Evolutionary conservation across 2,329 filamentous ascomycete species (phyloP).

Genomic region (Lachnellula occidentalis): DNA sequence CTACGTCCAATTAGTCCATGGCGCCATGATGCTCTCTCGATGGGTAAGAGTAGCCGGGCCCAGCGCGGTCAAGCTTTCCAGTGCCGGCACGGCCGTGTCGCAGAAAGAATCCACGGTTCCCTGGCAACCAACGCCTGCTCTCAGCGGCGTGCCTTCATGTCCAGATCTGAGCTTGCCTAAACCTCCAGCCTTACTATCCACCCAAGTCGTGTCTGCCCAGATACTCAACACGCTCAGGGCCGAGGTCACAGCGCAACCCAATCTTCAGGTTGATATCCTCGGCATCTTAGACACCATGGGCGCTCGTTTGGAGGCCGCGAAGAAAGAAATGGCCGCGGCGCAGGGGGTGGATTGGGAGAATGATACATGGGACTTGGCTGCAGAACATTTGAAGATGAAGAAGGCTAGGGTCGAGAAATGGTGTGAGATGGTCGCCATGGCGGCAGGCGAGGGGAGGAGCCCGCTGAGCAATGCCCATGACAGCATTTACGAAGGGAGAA

Average conservation of each 20-base stretch:
- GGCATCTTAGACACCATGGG: constrained; percentile 39
- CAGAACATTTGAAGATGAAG: constrained; percentile 43
- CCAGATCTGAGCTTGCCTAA: background rate
- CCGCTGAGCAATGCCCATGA: constrained; percentile 2
- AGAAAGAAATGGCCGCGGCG: constrained; percentile 31
- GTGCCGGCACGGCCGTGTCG: constrained; percentile 1
- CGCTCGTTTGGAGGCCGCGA: constrained; percentile 40
- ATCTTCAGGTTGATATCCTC: constrained; percentile 40
- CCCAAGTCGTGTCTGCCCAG: background rate
- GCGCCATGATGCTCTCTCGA: constrained; percentile 44
- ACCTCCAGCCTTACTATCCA: background rate
- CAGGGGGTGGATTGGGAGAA: constrained; percentile 33
- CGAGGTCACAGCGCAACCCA: constrained; percentile 33
- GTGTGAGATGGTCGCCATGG: constrained; percentile 39
- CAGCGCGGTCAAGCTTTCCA: background rate
- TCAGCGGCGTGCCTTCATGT: constrained; percentile 1
- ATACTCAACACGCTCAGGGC: constrained; percentile 8
- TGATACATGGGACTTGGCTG: constrained; percentile 44
- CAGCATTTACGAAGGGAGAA: constrained; percentile 7
- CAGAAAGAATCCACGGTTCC: background rate
- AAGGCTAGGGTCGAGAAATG: constrained; percentile 43
- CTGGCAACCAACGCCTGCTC: background rate
- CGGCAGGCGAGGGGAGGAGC: constrained; percentile 29
- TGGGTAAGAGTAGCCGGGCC: constrained; percentile 41
- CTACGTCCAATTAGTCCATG: constrained; percentile 44